Percentiles rank a stretch among this genome's conserved stretches.
Conservation (phyloP, 345 rosid species). For the Hevea brasiliensis region DNA sequence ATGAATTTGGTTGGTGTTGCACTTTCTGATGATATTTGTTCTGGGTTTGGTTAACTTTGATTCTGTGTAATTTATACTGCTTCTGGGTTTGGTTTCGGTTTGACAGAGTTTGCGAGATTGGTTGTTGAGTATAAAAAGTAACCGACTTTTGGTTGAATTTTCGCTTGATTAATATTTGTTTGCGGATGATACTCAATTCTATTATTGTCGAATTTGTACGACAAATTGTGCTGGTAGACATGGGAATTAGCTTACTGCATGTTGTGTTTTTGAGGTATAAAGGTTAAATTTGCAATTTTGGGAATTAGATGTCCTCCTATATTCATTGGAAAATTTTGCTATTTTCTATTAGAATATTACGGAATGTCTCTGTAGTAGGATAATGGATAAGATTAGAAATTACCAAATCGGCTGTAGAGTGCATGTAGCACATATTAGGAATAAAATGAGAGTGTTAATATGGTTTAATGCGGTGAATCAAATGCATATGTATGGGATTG, state of each 20-base stretch:
- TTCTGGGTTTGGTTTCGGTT: slow-evolving; percentile 7
- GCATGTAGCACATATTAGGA: too few species aligned
- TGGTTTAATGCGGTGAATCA: too few species aligned
- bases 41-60: neutral
- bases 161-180: neutral
- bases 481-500: too few species aligned
- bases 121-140: neutral
- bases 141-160: neutral
- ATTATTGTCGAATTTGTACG: neutral
- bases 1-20: neutral
- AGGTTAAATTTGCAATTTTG: neutral
- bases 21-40: neutral
- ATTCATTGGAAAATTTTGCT: neutral
- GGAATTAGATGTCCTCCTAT: neutral
- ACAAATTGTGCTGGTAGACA: neutral
- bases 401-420: too few species aligned
- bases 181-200: neutral
- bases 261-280: neutral
- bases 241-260: neutral
- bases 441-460: too few species aligned
- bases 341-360: neutral
- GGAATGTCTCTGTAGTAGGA: too few species aligned
- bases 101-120: neutral
- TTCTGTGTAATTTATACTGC: neutral
- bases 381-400: too few species aligned